Evolutionary conservation across 495 filamentous ascomycete species (phyloP).

Genomic region (Rhypophila decipiens): DNA sequence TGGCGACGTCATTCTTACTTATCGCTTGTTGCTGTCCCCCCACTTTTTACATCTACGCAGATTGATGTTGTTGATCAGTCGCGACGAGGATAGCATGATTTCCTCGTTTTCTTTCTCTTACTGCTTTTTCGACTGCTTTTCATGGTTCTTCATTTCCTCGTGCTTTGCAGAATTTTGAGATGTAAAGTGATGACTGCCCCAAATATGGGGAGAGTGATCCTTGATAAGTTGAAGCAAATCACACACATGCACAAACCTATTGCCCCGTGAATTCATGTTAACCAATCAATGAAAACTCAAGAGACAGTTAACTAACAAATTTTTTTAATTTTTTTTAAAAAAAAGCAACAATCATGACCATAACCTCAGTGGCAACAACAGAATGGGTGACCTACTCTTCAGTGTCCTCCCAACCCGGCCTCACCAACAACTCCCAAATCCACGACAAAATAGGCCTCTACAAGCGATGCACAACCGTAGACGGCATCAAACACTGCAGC

Average conservation of each 20-base stretch:
- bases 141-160: not conserved
- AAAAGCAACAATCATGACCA: slow-evolving; percentile 68
- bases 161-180: not conserved
- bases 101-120: not conserved
- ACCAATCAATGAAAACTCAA: not conserved
- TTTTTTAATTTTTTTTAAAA: not conserved
- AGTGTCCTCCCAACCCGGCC: slow-evolving; percentile 44
- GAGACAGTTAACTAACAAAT: not conserved
- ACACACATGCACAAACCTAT: no score
- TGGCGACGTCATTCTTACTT: slow-evolving; percentile 9
- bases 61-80: not conserved
- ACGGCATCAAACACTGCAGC: slow-evolving; percentile 22
- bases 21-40: not conserved
- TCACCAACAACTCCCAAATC: no score
- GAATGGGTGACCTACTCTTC: slow-evolving; percentile 77
- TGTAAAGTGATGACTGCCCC: no score
- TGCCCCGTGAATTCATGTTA: no score
- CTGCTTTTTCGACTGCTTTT: not conserved
- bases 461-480: slow-evolving; percentile 55
- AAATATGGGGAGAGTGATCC: no score
- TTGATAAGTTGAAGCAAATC: not conserved
- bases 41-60: not conserved
- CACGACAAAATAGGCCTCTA: slow-evolving; percentile 74
- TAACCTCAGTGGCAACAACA: slow-evolving; percentile 67
- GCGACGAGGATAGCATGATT: not conserved